Evolutionary conservation across 2,329 filamentous ascomycete species (phyloP), one percentile per base, ranked within the genome.

Genomic region (Paecilomyces sp.): DNA sequence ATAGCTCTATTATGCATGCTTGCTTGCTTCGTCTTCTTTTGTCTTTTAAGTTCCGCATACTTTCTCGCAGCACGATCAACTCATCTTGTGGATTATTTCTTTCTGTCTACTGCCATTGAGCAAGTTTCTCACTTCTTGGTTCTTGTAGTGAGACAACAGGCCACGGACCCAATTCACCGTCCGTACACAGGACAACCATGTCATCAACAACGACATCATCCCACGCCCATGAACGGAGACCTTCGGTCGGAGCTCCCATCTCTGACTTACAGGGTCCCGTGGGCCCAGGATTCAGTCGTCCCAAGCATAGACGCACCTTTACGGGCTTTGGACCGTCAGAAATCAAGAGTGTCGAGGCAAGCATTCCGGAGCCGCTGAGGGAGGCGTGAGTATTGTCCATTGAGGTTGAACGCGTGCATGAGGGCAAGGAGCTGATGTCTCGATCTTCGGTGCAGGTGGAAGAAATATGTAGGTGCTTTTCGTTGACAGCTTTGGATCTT

Each of bases 231-330:
- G 87, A 96, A 81, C 88, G 92, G 67, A 89, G 85, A 66, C 91
- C 90, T 60, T 96, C 91, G 22, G 88, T 84, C 60, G 86, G 89
- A 65, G 90, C 90, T 67, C 92, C 92, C 54, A 88, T 97, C 67
- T 85, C 90, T 64, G 91, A 96, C 72, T 88, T 97, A 63, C 83
- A 90, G 75, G 92, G 92, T 65, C 88, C 90, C 18, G 86, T 97
- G 60, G 89, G 89, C n/a, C 91, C 92, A 50, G 88, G 88, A 51
- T 93, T 95, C 73, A 88, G 77, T 86, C 85, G 94, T 62, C 94
- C 94, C 54, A 99, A 97, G 80, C 94, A 99, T 80, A 97, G 91
- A 82, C 86, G 94, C 67, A 97, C 93, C n/a, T 90, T 90, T 66
- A 99, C 94, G 9, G 94, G 94, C 8, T 94, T 97, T 72, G 92